phyloP scores from a whole-genome alignment of 2,329 filamentous ascomycete genomes.

The Sporothrix protearum region DNA sequence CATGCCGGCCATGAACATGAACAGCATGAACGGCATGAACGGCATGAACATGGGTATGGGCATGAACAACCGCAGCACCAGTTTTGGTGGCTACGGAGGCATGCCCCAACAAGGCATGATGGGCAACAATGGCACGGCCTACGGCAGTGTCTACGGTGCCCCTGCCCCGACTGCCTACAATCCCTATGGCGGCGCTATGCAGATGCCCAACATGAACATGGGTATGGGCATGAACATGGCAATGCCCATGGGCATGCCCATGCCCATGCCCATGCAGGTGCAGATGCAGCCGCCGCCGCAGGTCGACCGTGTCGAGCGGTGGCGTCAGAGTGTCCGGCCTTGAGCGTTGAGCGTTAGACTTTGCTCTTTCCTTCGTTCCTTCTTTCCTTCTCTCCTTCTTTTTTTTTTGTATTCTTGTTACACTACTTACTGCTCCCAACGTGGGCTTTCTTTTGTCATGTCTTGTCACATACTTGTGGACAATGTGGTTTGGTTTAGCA shows the following conservation, averaged over 20 bases:
- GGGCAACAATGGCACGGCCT: constrained; percentile 4
- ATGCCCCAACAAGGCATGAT: constrained; percentile 14
- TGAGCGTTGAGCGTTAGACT: constrained; percentile 6
- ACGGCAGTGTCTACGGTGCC: background rate
- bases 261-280: constrained; percentile 28
- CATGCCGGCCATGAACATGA: constrained; percentile 1
- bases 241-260: constrained; percentile 25
- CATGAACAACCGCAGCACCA: constrained; percentile 9
- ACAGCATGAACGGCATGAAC: background rate
- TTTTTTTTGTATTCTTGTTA: background rate
- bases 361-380: no score
- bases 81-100: constrained; percentile 8
- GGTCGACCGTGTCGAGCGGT: constrained; percentile 37
- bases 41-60: constrained; percentile 8
- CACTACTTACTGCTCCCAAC: background rate
- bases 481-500: background rate
- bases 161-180: background rate
- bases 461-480: background rate
- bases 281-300: constrained; percentile 29
- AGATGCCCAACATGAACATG: constrained; percentile 7
- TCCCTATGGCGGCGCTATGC: background rate
- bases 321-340: constrained; percentile 35
- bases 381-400: no score
- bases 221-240: background rate
- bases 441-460: background rate